Evolutionary conservation across 2,329 filamentous ascomycete species (phyloP).

Genomic region (Colletotrichum sp.): DNA sequence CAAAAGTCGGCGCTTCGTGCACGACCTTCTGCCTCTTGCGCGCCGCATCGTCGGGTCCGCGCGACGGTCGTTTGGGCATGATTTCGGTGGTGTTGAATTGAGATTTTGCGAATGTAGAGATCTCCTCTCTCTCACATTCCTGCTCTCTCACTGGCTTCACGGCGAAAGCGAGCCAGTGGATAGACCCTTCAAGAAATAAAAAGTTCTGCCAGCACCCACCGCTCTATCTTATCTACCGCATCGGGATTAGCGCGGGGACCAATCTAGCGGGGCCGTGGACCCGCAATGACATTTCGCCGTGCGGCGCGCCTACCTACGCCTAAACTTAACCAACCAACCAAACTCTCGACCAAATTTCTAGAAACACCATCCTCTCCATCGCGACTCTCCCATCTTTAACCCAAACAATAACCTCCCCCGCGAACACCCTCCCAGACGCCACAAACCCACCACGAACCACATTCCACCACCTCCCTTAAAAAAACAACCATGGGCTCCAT

Average conservation of each 20-base stretch:
- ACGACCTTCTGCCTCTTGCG: conserved; percentile 62
- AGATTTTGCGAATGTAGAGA: background rate
- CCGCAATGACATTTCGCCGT: conserved; percentile 18
- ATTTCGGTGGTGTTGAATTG: background rate
- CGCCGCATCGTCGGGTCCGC: conserved; percentile 43
- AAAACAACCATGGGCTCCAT: conserved; percentile 71
- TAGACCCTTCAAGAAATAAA: conserved; percentile 22
- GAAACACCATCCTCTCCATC: background rate
- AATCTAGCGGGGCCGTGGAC: background rate
- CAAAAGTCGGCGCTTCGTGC: conserved; percentile 61
- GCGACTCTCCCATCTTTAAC: background rate
- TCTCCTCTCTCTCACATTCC: background rate
- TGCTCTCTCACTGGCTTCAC: background rate
- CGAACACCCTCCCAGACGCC: background rate
- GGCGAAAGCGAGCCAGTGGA: background rate
- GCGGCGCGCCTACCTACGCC: background rate
- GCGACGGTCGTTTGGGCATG: conserved; percentile 52
- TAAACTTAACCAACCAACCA: background rate
- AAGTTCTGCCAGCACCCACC: conserved; percentile 22
- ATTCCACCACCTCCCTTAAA: background rate
- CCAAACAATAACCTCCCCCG: background rate
- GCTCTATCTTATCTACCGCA: background rate
- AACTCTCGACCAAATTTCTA: background rate
- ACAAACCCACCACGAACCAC: background rate
- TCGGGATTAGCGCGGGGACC: conserved; percentile 13